Conservation (phyloP, 2,329 filamentous ascomycete species). For the Penicillium frequentans region DNA sequence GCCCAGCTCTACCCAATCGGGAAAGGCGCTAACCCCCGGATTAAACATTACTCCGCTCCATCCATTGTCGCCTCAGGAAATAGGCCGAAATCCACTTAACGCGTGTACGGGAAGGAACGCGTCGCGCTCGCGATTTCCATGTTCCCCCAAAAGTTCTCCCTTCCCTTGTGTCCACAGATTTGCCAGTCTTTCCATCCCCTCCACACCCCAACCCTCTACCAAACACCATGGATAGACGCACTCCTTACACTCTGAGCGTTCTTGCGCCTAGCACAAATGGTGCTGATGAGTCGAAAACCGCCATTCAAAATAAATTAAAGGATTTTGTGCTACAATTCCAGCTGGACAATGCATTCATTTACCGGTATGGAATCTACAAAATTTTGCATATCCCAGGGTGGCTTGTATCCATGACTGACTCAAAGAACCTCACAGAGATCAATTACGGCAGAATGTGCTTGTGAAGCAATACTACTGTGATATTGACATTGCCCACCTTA, state of each 20-base stretch:
- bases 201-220: constrained; percentile 13
- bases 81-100: constrained; percentile 39
- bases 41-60: neutral
- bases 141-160: constrained; percentile 26
- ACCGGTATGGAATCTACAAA: constrained; percentile 62
- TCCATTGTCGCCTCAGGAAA: constrained; percentile 1
- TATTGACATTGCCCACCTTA: constrained; percentile 91
- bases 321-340: constrained; percentile 93
- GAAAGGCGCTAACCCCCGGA: constrained; percentile 21
- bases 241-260: constrained; percentile 81
- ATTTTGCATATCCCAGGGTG: neutral
- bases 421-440: constrained; percentile 63
- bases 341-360: constrained; percentile 91
- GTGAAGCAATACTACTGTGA: constrained; percentile 95
- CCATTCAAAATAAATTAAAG: constrained; percentile 77
- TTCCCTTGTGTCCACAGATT: constrained; percentile 10
- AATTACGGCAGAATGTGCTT: constrained; percentile 90
- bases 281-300: constrained; percentile 66
- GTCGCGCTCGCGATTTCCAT: constrained; percentile 5
- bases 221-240: constrained; percentile 75
- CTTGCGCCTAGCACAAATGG: constrained; percentile 68
- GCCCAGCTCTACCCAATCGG: constrained; percentile 27
- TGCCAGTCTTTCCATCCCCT: constrained; percentile 13
- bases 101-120: constrained; percentile 22
- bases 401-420: neutral